These are phyloP conservation scores for Lactarius hengduanensis DNA, from an alignment of 768 basidiomycete genomes.

Conservation along the genomic window DNA sequence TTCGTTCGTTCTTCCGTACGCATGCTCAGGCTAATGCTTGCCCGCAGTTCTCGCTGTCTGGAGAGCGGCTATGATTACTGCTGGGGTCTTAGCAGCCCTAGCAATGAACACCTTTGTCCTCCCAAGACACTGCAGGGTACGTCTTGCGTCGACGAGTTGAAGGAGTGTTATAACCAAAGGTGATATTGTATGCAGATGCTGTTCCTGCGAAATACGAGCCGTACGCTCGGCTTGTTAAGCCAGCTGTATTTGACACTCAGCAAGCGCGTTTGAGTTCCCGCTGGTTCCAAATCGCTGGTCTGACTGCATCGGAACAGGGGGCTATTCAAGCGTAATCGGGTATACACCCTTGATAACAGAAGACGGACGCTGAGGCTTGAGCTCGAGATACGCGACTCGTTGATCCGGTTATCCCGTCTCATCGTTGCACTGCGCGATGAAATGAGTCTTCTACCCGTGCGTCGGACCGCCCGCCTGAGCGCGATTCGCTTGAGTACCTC, in stretches of 20 bases:
- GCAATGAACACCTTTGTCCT: conserved; percentile 46
- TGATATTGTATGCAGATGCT: conserved; percentile 35
- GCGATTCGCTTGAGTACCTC: not conserved
- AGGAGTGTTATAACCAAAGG: not conserved
- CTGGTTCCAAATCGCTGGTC: not conserved
- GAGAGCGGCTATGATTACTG: conserved; percentile 43
- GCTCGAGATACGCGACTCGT: conserved; percentile 41
- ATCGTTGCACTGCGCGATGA: conserved; percentile 47
- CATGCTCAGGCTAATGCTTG: not conserved
- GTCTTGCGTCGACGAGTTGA: conserved; percentile 4
- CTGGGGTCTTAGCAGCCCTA: conserved; percentile 47
- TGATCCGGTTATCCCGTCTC: conserved; percentile 41
- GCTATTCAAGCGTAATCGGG: conserved; percentile 33
- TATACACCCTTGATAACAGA: conserved; percentile 34
- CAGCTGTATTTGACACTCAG: conserved; percentile 46
- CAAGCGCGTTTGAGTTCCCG: conserved; percentile 35
- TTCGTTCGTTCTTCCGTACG: not conserved
- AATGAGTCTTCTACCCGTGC: conserved; percentile 47
- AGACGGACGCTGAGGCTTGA: conserved; percentile 43
- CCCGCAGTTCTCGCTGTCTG: conserved; percentile 41
- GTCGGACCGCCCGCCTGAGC: conserved; percentile 22
- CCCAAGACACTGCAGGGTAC: conserved; percentile 47
- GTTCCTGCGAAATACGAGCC: conserved; percentile 43
- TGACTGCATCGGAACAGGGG: conserved; percentile 11
- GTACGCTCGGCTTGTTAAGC: conserved; percentile 41